Base-by-base conservation (phyloP, 345 rosid species). In the Hibiscus tridactylites region DNA sequence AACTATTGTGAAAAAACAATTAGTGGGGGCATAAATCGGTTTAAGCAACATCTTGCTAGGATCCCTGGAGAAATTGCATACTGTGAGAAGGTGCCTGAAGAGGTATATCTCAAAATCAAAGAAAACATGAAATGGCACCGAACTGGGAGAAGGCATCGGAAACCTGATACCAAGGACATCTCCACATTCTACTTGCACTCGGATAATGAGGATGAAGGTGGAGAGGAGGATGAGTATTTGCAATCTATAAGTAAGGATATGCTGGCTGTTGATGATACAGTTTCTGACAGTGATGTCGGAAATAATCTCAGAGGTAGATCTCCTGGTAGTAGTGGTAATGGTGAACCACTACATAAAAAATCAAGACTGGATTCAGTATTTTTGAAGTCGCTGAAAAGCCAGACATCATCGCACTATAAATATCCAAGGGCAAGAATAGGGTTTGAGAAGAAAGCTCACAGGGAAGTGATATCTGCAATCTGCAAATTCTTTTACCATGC, bases 71-170 rank as follows among this genome's bases (percentile, higher is more conserved):
- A 90, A 79, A 91, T 90, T 24, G 88, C 93, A 12, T 81, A 78
- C 6, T 90, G 96, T 77, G 85, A 88, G 72, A 79, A 75, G 53
- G 91, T 90, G 56, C 88, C 91, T 26, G 93, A 90, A 80, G 93
- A 88, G 66, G 90, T 87, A 44, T 90, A 82, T 78, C 82, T 75
- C 50, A 87, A 83, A 85, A 88, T 90, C 44, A 89, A 85, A 81
- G 93, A 89, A 80, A 89, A 89, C 65, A 85, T 89, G 89, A 89
- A 85, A 68, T 89, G 93, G 93, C 93, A 88, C 75, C 88, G 91
- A 33, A 81, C 89, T 66, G 91, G 89, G 53, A 87, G 83, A 79
- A 83, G 90, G 74, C 86, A 83, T 65, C 81, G 79, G 71, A 81
- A 84, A 33, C 37, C 37, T 33, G 37, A 33, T 61, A 70, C 81